Percentiles rank a stretch among this genome's conserved stretches.
These are phyloP conservation scores for Euryodendron excelsum DNA, from an alignment of 148 eudicot genomes.

Conservation along the genomic window DNA sequence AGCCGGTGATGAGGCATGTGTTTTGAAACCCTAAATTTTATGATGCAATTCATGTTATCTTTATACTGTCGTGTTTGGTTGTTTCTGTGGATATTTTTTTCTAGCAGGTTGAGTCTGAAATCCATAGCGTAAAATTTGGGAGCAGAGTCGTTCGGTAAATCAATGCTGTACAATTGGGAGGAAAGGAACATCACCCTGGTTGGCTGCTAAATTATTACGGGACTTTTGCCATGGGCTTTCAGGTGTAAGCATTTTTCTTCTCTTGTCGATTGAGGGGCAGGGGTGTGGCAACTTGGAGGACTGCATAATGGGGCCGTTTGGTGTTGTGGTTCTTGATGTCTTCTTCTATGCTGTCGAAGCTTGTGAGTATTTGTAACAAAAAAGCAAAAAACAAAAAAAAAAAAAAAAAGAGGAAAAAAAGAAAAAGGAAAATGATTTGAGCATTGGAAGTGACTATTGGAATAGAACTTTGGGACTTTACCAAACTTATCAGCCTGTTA, in stretches of 20 bases:
- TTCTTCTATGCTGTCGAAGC: not conserved
- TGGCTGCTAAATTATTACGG: too few relatives aligned
- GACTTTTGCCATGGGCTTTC: too few relatives aligned
- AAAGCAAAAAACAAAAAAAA: not conserved
- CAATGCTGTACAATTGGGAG: not conserved
- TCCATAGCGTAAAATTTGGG: constrained; percentile 25
- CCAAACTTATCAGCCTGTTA: not conserved
- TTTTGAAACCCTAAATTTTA: constrained; percentile 25
- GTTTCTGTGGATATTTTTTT: constrained; percentile 15
- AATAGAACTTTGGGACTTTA: not conserved
- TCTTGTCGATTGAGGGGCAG: not conserved
- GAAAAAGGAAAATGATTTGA: not conserved
- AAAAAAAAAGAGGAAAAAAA: not conserved
- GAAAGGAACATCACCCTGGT: not conserved
- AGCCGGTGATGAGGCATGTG: constrained; percentile 61
- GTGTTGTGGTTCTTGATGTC: not conserved
- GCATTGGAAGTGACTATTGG: not conserved
- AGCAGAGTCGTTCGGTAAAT: not conserved
- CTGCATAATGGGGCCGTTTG: not conserved
- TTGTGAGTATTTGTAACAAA: not conserved
- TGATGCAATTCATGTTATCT: constrained; percentile 35
- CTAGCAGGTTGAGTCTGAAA: constrained; percentile 47
- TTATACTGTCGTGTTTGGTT: constrained; percentile 35
- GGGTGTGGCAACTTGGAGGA: not conserved
- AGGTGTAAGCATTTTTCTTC: not conserved